Evolutionary conservation across 176 grass and related monocot species (phyloP), one percentile per base, ranked within the genome.

Genomic region (Triticum monococcum): DNA sequence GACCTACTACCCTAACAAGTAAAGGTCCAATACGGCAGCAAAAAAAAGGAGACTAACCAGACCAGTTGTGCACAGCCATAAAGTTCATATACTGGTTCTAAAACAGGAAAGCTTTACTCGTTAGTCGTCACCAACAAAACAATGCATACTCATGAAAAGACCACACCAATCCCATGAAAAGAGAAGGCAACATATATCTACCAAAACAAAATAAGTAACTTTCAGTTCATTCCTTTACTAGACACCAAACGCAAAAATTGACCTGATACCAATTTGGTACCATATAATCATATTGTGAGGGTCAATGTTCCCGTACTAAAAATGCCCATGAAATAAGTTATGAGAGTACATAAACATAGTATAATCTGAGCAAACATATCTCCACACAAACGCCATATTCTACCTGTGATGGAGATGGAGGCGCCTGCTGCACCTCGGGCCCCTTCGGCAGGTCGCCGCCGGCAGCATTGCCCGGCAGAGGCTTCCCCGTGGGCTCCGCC

Each of bases 321-420:
- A 68, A 66, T 68, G n/a, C 41, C 72, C 72, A 23, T 13, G 48
- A 64, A 50, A 79, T 8, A n/a, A 23, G 41, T 13, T 8, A n/a
- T 1, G 10, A 30, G 16, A 62, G 75, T 75, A 80, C 12, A 45
- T n/a, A 64, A 24, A 67, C 18, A 22, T 17, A 37, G 45, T 20
- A 22, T 5, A 77, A 60, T 46, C 26, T 18, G 46, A 33, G 24
- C 31, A 72, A 23, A 28, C 22, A 48, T n/a, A 79, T 61, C 16
- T 3, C 41, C 22, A 75, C 60, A 79, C 11, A 5, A 67, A 36
- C 7, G 1, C 17, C 35, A 50, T 77, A 75, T 60, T 28, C 81
- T 88, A 93, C 88, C 88, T 90, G 91, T 41, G 56, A 63, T 9
- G 77, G 78, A 79, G 45, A 67, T 4, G 46, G 69, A 5, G 48